Evolutionary conservation across 2,329 filamentous ascomycete species (phyloP).

Genomic region (Botrytis elliptica): DNA sequence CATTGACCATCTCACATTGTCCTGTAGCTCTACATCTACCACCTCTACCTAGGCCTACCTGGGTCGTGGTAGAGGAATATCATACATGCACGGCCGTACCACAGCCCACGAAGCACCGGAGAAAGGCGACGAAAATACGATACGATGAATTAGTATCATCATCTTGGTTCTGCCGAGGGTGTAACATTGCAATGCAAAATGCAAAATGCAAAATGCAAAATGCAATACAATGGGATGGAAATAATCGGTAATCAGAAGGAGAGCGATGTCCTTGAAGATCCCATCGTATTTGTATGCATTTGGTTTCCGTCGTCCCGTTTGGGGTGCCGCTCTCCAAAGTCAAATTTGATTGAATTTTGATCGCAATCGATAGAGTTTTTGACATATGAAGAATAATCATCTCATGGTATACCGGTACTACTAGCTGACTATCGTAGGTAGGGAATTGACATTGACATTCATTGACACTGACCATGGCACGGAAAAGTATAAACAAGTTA

Average conservation of each 20-base stretch:
- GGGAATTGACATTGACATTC: not conserved
- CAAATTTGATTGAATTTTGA: not conserved
- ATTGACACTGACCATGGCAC: not conserved
- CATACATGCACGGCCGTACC: constrained; percentile 21
- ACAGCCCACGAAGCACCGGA: constrained; percentile 15
- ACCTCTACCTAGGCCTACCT: not conserved
- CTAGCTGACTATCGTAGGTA: too few species aligned
- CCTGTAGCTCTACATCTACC: not conserved
- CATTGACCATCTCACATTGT: not conserved
- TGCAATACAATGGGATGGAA: not conserved
- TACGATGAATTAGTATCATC: not conserved
- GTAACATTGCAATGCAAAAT: not conserved
- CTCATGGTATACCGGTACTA: not conserved
- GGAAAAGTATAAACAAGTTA: not conserved
- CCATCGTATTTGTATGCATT: not conserved
- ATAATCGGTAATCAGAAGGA: not conserved
- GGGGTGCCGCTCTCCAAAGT: constrained; percentile 1
- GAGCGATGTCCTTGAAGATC: not conserved
- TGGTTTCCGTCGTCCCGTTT: not conserved
- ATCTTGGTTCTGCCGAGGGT: not conserved
- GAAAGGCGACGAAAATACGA: constrained; percentile 11
- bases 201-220: not conserved
- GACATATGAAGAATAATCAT: not conserved
- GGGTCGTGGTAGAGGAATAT: not conserved
- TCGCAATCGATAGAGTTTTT: not conserved